phyloP scores from a whole-genome alignment of 805 yeast species.

The Hanseniaspora valbyensis region DNA sequence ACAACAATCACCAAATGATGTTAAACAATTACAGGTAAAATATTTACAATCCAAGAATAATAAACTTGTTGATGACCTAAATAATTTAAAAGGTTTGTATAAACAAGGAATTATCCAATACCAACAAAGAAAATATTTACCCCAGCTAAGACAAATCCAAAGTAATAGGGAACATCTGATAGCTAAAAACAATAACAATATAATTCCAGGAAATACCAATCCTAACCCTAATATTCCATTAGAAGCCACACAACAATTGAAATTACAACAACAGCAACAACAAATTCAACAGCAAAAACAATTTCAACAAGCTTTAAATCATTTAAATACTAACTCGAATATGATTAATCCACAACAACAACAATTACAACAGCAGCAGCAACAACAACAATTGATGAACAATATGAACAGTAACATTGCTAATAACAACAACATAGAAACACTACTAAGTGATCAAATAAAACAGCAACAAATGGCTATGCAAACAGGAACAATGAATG shows the following conservation, averaged over 20 bases:
- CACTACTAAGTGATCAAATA: slow-evolving; percentile 9
- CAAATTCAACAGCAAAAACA: slow-evolving; percentile 17
- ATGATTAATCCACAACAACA: slow-evolving; percentile 15
- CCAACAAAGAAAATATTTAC: slow-evolving; percentile 13
- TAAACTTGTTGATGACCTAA: slow-evolving; percentile 12
- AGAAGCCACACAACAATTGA: slow-evolving; percentile 16
- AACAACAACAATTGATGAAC: slow-evolving; percentile 16
- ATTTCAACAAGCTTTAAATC: slow-evolving; percentile 15
- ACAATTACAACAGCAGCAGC: too few relatives aligned
- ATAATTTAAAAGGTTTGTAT: slow-evolving; percentile 7
- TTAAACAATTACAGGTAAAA: slow-evolving; percentile 12
- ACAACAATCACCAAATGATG: slow-evolving; percentile 10
- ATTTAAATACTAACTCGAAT: slow-evolving; percentile 11
- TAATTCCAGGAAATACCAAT: neutral
- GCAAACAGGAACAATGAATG: slow-evolving; percentile 12
- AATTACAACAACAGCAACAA: slow-evolving; percentile 19
- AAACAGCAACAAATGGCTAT: slow-evolving; percentile 15
- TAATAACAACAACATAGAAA: slow-evolving; percentile 11
- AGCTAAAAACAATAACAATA: neutral
- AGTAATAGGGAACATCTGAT: slow-evolving; percentile 4
- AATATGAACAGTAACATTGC: slow-evolving; percentile 4
- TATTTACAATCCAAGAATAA: slow-evolving; percentile 14
- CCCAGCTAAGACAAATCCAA: slow-evolving; percentile 15
- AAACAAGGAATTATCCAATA: slow-evolving; percentile 12
- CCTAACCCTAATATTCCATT: neutral